Evolutionary conservation across 1,284 basidiomycete species (phyloP).

Genomic region (Anthracocystis setariae): DNA sequence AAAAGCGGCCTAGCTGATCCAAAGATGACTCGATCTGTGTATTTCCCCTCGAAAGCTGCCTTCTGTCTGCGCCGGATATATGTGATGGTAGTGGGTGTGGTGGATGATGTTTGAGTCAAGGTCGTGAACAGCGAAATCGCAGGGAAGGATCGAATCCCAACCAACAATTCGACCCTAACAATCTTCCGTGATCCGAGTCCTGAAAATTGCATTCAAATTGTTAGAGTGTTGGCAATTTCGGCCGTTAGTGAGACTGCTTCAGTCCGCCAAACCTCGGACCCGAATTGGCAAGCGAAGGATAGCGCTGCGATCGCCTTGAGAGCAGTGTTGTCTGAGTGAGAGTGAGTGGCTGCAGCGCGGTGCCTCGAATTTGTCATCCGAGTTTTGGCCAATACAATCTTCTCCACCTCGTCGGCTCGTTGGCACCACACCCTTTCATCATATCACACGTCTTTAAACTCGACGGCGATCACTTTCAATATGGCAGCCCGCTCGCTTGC

Average conservation of each 20-base stretch:
- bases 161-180: no score
- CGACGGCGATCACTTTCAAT: conserved; percentile 11
- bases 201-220: background rate
- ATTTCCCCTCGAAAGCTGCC: no score
- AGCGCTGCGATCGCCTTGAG: conserved; percentile 19
- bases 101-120: no score
- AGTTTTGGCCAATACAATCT: conserved; percentile 2
- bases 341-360: conserved; percentile 7
- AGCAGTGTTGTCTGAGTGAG: background rate
- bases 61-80: no score
- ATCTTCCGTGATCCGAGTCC: conserved; percentile 14
- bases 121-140: background rate
- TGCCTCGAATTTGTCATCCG: conserved; percentile 43
- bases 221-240: conserved; percentile 13
- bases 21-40: no score
- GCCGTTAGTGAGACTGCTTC: conserved; percentile 8
- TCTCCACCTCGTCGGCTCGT: conserved; percentile 14
- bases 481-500: conserved; percentile 41
- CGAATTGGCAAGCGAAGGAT: conserved; percentile 21
- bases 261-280: conserved; percentile 15
- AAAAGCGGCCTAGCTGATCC: no score
- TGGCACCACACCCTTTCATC: background rate
- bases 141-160: background rate
- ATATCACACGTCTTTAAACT: conserved; percentile 2
- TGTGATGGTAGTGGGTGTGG: no score